Evolutionary conservation across 495 filamentous ascomycete genomes (phyloP), one percentile per base, ranked within the genome.

Genomic region (Aspergillus leporis): DNA sequence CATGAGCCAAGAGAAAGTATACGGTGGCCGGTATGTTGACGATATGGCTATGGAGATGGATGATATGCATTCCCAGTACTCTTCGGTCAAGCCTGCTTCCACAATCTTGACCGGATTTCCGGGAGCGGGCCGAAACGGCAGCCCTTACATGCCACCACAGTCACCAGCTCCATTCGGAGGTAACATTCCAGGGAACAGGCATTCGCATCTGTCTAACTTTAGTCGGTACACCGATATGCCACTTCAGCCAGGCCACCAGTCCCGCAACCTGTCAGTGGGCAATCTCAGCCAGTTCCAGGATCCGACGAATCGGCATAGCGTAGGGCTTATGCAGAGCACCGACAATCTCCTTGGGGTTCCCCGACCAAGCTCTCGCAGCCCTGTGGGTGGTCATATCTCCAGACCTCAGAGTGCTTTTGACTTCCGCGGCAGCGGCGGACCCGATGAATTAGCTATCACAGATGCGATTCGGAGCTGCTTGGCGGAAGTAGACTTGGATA

Each of bases 41-140:
- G 78, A 79, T 38, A 67, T 64, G 50, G 86, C 75, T 18, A 91
- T 91, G 75, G 94, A 98, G 71, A 92, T 98, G 88, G 94, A 98
- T 67, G 94, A 98, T 66, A 94, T 97, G 82, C 92, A 93, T 66
- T 96, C 91, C 0, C 85, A 95, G 55, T 97, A 98, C 74, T 97
- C 93, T 9, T 96, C 92, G 2, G 90, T 93, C 61, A 92, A 92
- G 73, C 94, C 95, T 22, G 90, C 92, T 3, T 97, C 92, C 0
- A 92, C 90, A 3, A 90, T 98, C 59, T 82, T 98, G 46, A 94
- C 91, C 34, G 92, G 92, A 52, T 90, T 96, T 74, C 89, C 85
- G 23, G 80, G 82, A 21, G 84, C 86, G 51, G 83, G 84, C 46
- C 79, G 77, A 18, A 62, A 77, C 59, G 56, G 56, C 13, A 78